Conservation (phyloP, 805 yeast species). For the Candida vartiovaarae region DNA sequence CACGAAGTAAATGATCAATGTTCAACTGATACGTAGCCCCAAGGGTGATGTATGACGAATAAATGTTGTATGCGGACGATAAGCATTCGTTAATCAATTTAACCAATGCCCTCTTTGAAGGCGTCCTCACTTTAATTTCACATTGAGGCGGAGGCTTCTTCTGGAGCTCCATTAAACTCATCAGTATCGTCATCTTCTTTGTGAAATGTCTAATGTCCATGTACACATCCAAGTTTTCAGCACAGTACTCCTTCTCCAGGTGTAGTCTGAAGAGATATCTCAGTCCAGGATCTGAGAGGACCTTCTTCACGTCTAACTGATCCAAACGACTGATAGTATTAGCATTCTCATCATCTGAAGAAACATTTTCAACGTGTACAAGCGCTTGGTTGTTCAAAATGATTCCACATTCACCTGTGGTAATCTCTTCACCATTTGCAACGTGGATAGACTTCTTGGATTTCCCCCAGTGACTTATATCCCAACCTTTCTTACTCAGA, state of each 20-base stretch:
- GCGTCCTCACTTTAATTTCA: constrained; percentile 5
- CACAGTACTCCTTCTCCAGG: constrained; percentile 55
- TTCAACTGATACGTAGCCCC: constrained; percentile 69
- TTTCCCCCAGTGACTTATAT: constrained; percentile 29
- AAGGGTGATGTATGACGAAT: constrained; percentile 53
- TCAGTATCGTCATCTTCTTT: constrained; percentile 37
- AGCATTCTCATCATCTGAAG: constrained; percentile 15
- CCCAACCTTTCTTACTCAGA: constrained; percentile 36
- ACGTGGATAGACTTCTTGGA: constrained; percentile 4
- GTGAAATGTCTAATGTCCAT: constrained; percentile 48
- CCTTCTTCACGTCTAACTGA: constrained; percentile 26
- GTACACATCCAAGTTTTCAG: constrained; percentile 72
- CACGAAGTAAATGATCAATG: constrained; percentile 48
- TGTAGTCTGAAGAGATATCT: constrained; percentile 61
- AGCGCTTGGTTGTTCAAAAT: constrained; percentile 14
- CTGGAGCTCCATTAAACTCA: constrained; percentile 30
- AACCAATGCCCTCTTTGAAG: constrained; percentile 25
- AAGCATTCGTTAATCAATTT: constrained; percentile 48
- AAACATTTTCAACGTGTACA: constrained; percentile 2
- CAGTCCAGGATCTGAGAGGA: constrained; percentile 70
- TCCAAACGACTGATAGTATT: neutral
- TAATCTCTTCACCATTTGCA: constrained; percentile 15
- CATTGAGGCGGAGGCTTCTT: constrained; percentile 4
- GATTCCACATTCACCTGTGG: constrained; percentile 8
- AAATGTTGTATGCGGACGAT: constrained; percentile 56